These are phyloP conservation scores for Aspergillus ellipticus DNA, from an alignment of 495 filamentous ascomycete species.

Conservation along the genomic window DNA sequence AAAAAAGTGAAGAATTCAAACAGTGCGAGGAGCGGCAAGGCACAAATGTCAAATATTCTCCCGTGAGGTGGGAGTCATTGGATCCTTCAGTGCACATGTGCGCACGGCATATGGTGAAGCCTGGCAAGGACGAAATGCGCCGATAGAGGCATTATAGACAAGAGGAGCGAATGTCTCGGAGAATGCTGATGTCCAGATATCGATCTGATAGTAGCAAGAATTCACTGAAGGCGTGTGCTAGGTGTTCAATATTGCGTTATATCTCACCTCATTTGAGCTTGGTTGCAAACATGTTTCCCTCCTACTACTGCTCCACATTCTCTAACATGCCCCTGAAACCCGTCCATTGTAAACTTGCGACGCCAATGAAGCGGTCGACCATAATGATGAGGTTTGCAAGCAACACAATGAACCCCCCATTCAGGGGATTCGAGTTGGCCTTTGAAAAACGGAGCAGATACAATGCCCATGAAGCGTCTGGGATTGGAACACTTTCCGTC, in stretches of 20 bases:
- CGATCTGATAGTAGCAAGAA: slow-evolving; percentile 8
- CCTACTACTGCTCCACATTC: slow-evolving; percentile 21
- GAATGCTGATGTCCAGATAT: too few relatives aligned
- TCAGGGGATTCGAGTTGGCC: not conserved
- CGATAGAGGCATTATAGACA: too few relatives aligned
- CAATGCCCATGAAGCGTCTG: slow-evolving; percentile 22
- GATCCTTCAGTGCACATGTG: too few relatives aligned
- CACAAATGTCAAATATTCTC: too few relatives aligned
- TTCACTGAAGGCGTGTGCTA: not conserved
- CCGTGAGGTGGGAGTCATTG: too few relatives aligned
- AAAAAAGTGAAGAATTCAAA: too few relatives aligned
- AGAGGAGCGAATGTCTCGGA: too few relatives aligned
- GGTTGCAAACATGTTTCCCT: slow-evolving; percentile 10
- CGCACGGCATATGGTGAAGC: too few relatives aligned
- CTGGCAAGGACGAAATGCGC: too few relatives aligned
- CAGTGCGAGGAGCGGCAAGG: too few relatives aligned
- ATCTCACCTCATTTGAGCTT: not conserved
- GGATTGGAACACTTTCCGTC: slow-evolving; percentile 17
- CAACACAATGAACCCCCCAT: slow-evolving; percentile 24
- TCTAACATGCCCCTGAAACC: slow-evolving; percentile 16
- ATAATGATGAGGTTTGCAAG: slow-evolving; percentile 18
- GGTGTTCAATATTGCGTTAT: not conserved
- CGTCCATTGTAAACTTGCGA: slow-evolving; percentile 17
- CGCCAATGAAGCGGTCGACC: slow-evolving; percentile 17
- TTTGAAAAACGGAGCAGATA: slow-evolving; percentile 17